Evolutionary conservation across 2,329 filamentous ascomycete genomes (phyloP).

Genomic region (Botryotinia narcissicola): DNA sequence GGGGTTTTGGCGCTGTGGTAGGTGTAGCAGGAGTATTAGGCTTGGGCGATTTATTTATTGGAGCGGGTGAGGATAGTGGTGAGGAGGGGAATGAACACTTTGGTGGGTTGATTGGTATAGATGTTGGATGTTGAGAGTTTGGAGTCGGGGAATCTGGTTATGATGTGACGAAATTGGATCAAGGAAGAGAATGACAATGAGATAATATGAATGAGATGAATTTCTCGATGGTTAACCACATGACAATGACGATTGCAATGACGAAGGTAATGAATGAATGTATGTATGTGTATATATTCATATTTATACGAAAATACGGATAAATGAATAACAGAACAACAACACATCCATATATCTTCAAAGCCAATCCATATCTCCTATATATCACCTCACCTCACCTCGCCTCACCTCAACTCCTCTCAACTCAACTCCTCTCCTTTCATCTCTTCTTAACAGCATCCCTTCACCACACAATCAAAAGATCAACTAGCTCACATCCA

Average conservation of each 20-base stretch:
- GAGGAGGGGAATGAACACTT: neutral
- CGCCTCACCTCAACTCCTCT: no score
- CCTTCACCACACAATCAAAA: neutral
- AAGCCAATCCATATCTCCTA: no score
- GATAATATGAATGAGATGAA: neutral
- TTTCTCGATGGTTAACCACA: neutral
- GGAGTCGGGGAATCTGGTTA: neutral
- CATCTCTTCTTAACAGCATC: neutral
- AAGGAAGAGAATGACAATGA: neutral
- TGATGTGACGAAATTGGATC: neutral
- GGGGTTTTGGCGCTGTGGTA: neutral
- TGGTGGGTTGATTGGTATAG: neutral
- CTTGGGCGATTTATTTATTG: neutral
- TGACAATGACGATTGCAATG: fast-evolving
- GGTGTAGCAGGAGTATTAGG: neutral
- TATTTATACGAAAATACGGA: neutral
- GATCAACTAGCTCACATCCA: no score
- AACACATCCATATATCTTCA: neutral
- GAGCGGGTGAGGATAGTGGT: neutral
- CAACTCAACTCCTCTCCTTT: no score
- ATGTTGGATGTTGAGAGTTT: neutral
- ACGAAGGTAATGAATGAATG: no score
- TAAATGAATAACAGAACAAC: neutral
- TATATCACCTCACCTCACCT: neutral
- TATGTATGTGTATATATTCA: no score